Conservation (phyloP, 768 basidiomycete genomes). For the Phlebiopsis flavidoalba region DNA sequence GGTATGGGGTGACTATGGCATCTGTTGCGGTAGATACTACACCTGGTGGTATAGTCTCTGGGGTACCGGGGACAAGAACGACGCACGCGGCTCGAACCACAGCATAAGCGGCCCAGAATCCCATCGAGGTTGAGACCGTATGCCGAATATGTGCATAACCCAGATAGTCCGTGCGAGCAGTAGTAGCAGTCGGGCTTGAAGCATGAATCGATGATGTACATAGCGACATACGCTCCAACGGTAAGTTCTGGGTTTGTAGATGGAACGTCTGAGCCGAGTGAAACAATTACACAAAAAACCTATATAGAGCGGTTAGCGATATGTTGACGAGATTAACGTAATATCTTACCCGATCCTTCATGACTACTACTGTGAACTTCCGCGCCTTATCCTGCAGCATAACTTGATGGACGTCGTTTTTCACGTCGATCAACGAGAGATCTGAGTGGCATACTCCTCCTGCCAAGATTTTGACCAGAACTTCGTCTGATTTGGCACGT, state of each 20-base stretch:
- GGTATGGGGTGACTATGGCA: conserved; percentile 20
- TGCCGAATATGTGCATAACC: conserved; percentile 11
- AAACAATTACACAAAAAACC: conserved; percentile 13
- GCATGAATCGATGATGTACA: conserved; percentile 14
- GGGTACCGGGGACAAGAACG: conserved; percentile 16
- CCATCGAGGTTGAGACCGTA: conserved; percentile 14
- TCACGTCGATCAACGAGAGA: background rate
- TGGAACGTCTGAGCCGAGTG: conserved; percentile 10
- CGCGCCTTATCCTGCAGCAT: background rate
- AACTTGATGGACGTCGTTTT: background rate
- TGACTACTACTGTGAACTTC: conserved; percentile 16
- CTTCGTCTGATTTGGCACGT: conserved; percentile 11
- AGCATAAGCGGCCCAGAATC: conserved; percentile 17
- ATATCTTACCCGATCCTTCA: conserved; percentile 15
- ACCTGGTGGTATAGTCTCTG: conserved; percentile 7
- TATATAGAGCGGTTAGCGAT: background rate
- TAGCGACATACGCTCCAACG: conserved; percentile 17
- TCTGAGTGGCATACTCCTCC: conserved; percentile 21
- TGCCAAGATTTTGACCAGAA: conserved; percentile 18
- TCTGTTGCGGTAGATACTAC: conserved; percentile 17
- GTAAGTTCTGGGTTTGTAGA: conserved; percentile 6
- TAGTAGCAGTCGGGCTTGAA: conserved; percentile 9
- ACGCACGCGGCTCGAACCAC: conserved; percentile 11
- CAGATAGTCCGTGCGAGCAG: conserved; percentile 10
- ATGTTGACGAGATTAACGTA: no score